phyloP scores from a whole-genome alignment of 176 grass and related monocot genomes.

The Stipa capillata region DNA sequence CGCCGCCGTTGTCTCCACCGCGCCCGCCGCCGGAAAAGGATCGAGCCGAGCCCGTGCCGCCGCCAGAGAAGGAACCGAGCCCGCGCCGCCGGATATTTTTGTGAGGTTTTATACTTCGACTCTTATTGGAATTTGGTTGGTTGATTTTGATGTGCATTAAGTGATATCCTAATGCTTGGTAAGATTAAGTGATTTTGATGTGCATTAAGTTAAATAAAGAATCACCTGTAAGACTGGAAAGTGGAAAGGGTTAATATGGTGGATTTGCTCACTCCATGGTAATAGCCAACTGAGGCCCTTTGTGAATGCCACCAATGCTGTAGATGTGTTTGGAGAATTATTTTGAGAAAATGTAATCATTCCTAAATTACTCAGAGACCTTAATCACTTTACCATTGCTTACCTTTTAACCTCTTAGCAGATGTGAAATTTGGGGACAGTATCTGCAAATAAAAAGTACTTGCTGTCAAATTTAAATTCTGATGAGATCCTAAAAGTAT shows the following conservation, averaged over 20 bases:
- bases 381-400: background rate
- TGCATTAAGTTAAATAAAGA: background rate
- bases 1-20: no score
- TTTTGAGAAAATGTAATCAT: background rate
- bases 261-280: conserved; percentile 74
- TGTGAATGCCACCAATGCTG: conserved; percentile 79
- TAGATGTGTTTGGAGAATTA: background rate
- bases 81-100: no score
- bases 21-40: no score
- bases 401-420: conserved; percentile 60
- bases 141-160: no score
- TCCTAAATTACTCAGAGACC: background rate
- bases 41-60: no score
- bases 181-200: no score
- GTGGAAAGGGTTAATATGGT: background rate
- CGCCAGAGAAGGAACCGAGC: no score
- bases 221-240: background rate
- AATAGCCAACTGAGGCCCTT: conserved; percentile 94
- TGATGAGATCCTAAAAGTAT: background rate
- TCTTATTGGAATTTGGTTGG: no score
- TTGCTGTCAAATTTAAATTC: background rate
- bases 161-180: no score
- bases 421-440: conserved; percentile 47
- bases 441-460: conserved; percentile 32
- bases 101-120: no score